Conservation (phyloP, 768 basidiomycete species). For the Auricularia sp. region DNA sequence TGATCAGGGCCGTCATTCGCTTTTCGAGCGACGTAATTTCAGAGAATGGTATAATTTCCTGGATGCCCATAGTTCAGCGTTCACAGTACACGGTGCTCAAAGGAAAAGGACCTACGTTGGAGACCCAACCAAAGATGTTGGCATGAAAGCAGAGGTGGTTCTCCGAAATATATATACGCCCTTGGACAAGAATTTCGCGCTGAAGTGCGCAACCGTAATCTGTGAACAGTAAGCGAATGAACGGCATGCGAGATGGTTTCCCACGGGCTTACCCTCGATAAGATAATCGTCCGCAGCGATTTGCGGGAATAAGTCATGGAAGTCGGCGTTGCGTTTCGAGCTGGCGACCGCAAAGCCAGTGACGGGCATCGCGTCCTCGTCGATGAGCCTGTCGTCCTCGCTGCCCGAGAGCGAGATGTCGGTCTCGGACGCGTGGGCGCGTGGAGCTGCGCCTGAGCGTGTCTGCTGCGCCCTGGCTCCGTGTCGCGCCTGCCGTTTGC, state of each 20-base stretch:
- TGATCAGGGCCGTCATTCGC: conserved; percentile 96
- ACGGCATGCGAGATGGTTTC: conserved; percentile 2
- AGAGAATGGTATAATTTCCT: conserved; percentile 83
- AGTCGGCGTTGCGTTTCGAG: conserved; percentile 87
- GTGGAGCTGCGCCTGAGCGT: conserved; percentile 8
- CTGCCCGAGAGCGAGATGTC: conserved; percentile 22
- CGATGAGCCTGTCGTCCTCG: conserved; percentile 27
- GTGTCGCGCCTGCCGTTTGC: conserved; percentile 7
- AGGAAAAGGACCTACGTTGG: conserved; percentile 55
- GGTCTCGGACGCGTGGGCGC: conserved; percentile 15
- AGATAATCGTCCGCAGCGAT: conserved; percentile 95
- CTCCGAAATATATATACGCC: conserved; percentile 92
- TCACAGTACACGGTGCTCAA: not conserved
- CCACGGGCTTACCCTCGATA: conserved; percentile 69
- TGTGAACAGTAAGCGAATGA: conserved; percentile 23
- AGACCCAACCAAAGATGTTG: conserved; percentile 98
- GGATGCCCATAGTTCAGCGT: conserved; percentile 11
- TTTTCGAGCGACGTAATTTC: conserved; percentile 85
- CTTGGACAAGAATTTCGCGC: conserved; percentile 93
- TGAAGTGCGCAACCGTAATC: conserved; percentile 98
- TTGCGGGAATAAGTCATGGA: conserved; percentile 83
- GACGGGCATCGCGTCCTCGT: conserved; percentile 74
- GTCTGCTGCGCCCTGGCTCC: conserved; percentile 13
- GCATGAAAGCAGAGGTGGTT: conserved; percentile 99
- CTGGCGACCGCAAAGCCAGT: conserved; percentile 97